Percentiles rank a stretch among this genome's conserved stretches.
Evolutionary conservation across 164 flowering plant genomes (phyloP).

Genomic region (Protea cynaroides): DNA sequence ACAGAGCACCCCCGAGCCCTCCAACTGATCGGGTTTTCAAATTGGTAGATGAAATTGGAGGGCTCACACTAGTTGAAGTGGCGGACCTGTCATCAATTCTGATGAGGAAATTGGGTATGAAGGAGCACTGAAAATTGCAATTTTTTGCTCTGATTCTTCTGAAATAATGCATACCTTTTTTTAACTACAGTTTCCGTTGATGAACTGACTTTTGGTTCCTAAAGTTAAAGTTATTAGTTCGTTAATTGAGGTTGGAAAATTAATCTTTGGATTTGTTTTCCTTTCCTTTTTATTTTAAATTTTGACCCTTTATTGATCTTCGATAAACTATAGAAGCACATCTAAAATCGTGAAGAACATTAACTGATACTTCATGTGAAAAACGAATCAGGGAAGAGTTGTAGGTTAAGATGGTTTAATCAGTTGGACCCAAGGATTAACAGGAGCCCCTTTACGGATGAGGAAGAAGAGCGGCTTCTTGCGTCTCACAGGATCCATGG

Average conservation of each 20-base stretch:
- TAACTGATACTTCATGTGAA: no score
- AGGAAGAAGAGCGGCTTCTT: conserved; percentile 61
- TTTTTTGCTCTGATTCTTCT: not conserved
- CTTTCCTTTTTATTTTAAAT: no score
- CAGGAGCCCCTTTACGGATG: conserved; percentile 46
- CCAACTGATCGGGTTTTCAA: conserved; percentile 77
- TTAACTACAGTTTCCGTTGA: not conserved
- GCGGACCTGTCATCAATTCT: conserved; percentile 52
- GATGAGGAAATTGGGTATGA: conserved; percentile 67
- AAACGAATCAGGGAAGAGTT: no score
- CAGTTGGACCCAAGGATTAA: no score
- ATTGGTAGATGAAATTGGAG: conserved; percentile 78
- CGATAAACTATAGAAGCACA: no score
- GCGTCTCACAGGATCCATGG: conserved; percentile 61
- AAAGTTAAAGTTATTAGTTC: no score
- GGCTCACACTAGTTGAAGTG: conserved; percentile 56
- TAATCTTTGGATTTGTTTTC: no score
- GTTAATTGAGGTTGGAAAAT: not conserved
- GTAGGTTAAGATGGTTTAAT: no score
- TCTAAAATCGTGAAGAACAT: no score
- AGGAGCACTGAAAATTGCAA: conserved; percentile 20
- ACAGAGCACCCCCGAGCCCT: conserved; percentile 83
- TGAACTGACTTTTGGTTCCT: not conserved
- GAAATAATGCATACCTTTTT: no score
- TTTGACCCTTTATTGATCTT: no score